Evolutionary conservation across 2,329 filamentous ascomycete species (phyloP), one percentile per base, ranked within the genome.

Genomic region (Arthrobotrys pseudoclavata): DNA sequence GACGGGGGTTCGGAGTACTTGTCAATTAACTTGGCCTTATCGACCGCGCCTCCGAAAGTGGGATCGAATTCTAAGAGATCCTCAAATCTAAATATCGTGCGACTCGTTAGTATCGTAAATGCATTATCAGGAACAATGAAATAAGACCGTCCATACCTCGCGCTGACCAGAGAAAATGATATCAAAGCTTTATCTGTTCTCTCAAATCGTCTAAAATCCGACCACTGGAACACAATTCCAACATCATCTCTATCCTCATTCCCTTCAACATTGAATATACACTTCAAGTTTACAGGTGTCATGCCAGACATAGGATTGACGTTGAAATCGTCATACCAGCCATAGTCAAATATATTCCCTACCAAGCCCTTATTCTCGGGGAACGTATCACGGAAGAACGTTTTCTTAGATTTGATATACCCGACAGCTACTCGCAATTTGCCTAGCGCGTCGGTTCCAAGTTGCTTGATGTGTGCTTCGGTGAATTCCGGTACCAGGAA

Each of bases 181-280:
- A 76, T 70, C 31, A 76, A 37, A 12, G 72, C 72, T 24, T 70
- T 76, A 42, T 76, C 72, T 15, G 72, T 67, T 31, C 50, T 76
- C 52, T 70, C 57, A 26, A 76, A 70, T 20, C 60, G 69, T 29
- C 60, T 70, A 29, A 76, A 76, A 29, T 67, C 66, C 18, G 66
- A 66, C 72, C 72, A 76, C 18, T 76, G 72, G 34, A 76, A 76
- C 10, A 70, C n/a, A 20, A 76, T 64, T 5, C 72, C 72, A 4
- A 76, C 18, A 40, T 76, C 72, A 47, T 76, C 72, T 57, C 72
- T 63, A 37, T 76, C 60, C 40, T 60, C 22, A 15, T 40, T 60
- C 4, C 72, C 72, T 1, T 70, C 66, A 7, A 76, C 52, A 4
- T 26, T 62, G 9, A 76, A 53, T 13, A 76, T 76, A 37, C 72